Conservation (phyloP, 371 early-diverging fungal genomes). For the Syncephalastrum contaminatum region DNA sequence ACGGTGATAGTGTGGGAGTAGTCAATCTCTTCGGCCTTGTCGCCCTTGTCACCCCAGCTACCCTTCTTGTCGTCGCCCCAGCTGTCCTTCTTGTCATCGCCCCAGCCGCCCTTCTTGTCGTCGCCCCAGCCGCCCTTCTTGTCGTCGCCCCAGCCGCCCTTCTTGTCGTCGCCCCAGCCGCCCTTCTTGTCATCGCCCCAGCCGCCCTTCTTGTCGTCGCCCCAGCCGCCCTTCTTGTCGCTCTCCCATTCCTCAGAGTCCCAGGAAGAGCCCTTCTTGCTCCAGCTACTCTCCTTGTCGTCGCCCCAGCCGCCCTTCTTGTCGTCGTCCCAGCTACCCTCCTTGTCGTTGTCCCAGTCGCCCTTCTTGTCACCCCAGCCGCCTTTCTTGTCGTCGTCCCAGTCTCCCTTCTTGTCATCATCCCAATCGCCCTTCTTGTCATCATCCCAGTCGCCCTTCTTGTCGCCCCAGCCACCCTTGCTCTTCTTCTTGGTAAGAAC, state of each 20-base stretch:
- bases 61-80: background rate
- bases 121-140: conserved; percentile 4
- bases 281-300: conserved; percentile 2
- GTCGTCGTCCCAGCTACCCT: conserved; percentile 1
- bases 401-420: conserved; percentile 1
- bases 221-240: conserved; percentile 11
- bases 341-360: too few species aligned
- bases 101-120: background rate
- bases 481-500: conserved; percentile 15
- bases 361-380: conserved; percentile 2
- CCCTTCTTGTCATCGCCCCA: conserved; percentile 6
- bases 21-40: conserved; percentile 13
- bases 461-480: conserved; percentile 12
- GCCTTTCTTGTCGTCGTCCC: conserved; percentile 10
- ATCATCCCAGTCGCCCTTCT: conserved; percentile 11
- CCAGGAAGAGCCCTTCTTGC: conserved; percentile 4
- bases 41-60: background rate
- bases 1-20: conserved; percentile 30
- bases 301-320: conserved; percentile 1
- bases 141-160: conserved; percentile 5
- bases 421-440: conserved; percentile 11
- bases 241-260: conserved; percentile 1
- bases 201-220: background rate
- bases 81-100: background rate
- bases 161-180: conserved; percentile 4